Evolutionary conservation across 2,329 filamentous ascomycete genomes (phyloP), one percentile per base, ranked within the genome.

Genomic region (Penicillium sp.): DNA sequence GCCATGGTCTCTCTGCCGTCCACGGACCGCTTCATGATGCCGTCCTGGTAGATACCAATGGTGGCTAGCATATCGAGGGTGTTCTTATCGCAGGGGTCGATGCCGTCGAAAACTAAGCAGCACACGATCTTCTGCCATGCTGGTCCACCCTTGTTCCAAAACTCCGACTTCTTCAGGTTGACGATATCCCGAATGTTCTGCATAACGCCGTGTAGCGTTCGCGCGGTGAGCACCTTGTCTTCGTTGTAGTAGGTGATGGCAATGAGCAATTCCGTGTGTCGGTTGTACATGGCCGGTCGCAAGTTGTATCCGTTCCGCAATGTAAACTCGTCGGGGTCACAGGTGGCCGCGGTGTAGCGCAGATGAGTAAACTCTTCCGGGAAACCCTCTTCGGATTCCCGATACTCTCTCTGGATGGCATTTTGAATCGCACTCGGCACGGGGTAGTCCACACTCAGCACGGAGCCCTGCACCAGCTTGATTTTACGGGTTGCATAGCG

Each of bases 231-330:
- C 26, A 89, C 83, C 77, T 97, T 97, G 75, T 97, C 93, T 78
- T 97, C 91, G 74, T 97, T 97, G 78, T 97, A 98, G 76, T 96
- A 96, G 52, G 91, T 98, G 63, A 98, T 89, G 63, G 91, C 91
- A 69, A 98, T 96, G 57, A 97, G 79, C 60, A 98, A 76, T 74
- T 98, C 91, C 6, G 91, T 97, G 72, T 97, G 91, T 61, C 91
- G 82, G 78, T 97, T 97, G 76, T 97, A 97, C 90, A 97, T 97
- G 59, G 89, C 85, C 43, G 91, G 89, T 42, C 93, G 87, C 69
- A 98, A 79, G 76, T 97, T 95, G 78, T 97, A 98, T 62, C 93
- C 93, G 69, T 97, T 97, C 75, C 95, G 95, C 60, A 97, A 79
- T 2, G 91, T 97, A 72, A 97, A 98, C 65, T 98, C 93, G 69